Conservation (phyloP, 768 basidiomycete genomes). For the Termitomyces sp. region DNA sequence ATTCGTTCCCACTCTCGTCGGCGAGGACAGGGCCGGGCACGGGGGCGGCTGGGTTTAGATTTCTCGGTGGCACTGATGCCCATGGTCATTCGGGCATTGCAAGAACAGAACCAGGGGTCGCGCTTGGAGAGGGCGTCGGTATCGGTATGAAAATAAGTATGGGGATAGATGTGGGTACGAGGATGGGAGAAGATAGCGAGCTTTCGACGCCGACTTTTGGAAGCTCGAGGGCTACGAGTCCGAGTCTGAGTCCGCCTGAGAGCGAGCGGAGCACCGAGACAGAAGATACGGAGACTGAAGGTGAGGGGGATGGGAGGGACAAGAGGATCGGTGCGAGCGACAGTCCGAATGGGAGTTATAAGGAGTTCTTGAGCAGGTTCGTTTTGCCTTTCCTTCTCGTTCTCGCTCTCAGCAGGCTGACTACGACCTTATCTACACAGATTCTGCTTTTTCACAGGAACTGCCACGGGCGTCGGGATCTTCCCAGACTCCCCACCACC, state of each 20-base stretch:
- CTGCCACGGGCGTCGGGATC: conserved; percentile 1
- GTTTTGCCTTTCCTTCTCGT: conserved; percentile 13
- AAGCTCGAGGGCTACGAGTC: conserved; percentile 33
- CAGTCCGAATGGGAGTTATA: conserved; percentile 36
- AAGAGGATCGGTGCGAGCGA: not conserved
- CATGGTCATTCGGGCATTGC: not conserved
- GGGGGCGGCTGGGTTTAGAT: not conserved
- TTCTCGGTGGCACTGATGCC: not conserved
- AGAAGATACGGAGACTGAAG: conserved; percentile 20
- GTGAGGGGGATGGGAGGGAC: conserved; percentile 4
- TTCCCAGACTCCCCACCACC: not conserved
- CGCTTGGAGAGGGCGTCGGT: not conserved
- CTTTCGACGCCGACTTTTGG: conserved; percentile 44
- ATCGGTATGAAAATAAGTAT: not conserved
- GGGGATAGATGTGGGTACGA: not conserved
- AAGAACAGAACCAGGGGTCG: not conserved
- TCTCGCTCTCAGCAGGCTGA: not conserved
- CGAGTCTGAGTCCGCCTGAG: conserved; percentile 5
- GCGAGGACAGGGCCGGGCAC: not conserved
- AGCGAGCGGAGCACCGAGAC: conserved; percentile 21
- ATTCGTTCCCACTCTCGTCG: conserved; percentile 30
- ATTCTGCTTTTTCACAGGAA: conserved; percentile 75
- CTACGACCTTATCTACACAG: conserved; percentile 26
- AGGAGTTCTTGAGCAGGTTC: conserved; percentile 60
- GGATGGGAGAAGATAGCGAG: conserved; percentile 25